A percentile compares a stretch with the other conserved stretches of the same genome.
These are phyloP conservation scores for Raffaelea deltoideospora DNA, from an alignment of 2,329 filamentous ascomycete species.

Conservation along the genomic window DNA sequence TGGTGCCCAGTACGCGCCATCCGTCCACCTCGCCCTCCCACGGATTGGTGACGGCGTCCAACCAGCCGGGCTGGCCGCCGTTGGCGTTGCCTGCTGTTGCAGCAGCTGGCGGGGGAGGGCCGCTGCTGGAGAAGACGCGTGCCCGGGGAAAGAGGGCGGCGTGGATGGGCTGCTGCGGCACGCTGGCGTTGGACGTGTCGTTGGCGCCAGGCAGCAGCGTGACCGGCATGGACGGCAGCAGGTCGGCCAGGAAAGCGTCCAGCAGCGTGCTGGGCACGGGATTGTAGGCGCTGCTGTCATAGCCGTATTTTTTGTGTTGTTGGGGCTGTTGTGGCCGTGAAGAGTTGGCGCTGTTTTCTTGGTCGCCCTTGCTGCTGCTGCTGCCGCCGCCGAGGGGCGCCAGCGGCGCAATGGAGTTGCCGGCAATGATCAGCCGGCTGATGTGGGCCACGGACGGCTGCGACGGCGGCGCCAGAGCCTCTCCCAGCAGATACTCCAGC, in stretches of 20 bases:
- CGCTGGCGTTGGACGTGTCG: constrained; percentile 78
- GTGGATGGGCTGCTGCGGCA: constrained; percentile 89
- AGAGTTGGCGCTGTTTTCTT: constrained; percentile 23
- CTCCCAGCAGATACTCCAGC: constrained; percentile 76
- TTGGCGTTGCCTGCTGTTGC: too few species aligned
- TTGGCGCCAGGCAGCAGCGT: constrained; percentile 72
- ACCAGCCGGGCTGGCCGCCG: constrained; percentile 35
- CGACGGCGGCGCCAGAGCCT: constrained; percentile 46
- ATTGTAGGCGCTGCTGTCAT: constrained; percentile 82
- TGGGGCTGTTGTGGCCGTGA: too few species aligned
- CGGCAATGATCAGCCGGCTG: constrained; percentile 76
- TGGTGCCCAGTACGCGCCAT: constrained; percentile 72
- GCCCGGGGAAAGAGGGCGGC: constrained; percentile 75
- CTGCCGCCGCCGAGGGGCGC: constrained; percentile 14
- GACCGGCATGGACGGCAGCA: constrained; percentile 76
- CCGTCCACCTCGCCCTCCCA: constrained; percentile 86
- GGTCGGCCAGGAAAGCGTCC: constrained; percentile 64
- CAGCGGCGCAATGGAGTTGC: constrained; percentile 58
- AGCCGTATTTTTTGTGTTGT: constrained; percentile 75
- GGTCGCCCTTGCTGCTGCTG: neutral
- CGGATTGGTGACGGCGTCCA: constrained; percentile 84
- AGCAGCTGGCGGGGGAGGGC: constrained; percentile 27
- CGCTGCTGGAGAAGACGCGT: constrained; percentile 45
- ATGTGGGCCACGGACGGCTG: constrained; percentile 52
- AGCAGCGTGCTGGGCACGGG: constrained; percentile 68